Evolutionary conservation across 2,329 filamentous ascomycete species (phyloP).

Genomic region (Ceratocystis lukuohia): DNA sequence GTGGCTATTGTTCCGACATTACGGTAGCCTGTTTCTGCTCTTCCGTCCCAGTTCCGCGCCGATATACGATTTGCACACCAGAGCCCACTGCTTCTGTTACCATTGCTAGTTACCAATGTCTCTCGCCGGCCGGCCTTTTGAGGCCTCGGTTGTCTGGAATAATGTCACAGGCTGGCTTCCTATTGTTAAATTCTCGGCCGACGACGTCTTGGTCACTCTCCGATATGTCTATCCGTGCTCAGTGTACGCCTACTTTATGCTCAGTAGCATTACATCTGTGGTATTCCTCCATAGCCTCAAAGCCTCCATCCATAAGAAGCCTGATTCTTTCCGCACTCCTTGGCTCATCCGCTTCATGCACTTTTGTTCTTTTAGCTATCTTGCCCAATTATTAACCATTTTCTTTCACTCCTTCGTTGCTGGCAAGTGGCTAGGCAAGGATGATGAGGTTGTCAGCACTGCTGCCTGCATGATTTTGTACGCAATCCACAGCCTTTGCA

Average conservation of each 20-base stretch:
- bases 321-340: conserved; percentile 29
- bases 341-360: conserved; percentile 20
- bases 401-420: conserved; percentile 27
- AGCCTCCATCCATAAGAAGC: conserved; percentile 26
- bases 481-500: conserved; percentile 42
- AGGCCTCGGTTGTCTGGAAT: not conserved
- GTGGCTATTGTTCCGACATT: not conserved
- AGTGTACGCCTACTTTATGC: conserved; percentile 44
- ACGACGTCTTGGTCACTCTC: conserved; percentile 7
- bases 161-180: not conserved
- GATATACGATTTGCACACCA: not conserved
- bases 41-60: not conserved
- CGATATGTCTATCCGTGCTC: conserved; percentile 46
- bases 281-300: conserved; percentile 39
- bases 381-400: conserved; percentile 34
- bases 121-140: not conserved
- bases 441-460: conserved; percentile 41
- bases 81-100: not conserved
- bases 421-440: conserved; percentile 31
- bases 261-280: conserved; percentile 37
- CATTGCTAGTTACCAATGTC: not conserved
- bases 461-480: conserved; percentile 52
- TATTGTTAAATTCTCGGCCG: not conserved
- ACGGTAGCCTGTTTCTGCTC: not conserved
- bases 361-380: conserved; percentile 28